Evolutionary conservation across 441 rosid species (phyloP), one percentile per base, ranked within the genome.

Genomic region (Kokia cookei): DNA sequence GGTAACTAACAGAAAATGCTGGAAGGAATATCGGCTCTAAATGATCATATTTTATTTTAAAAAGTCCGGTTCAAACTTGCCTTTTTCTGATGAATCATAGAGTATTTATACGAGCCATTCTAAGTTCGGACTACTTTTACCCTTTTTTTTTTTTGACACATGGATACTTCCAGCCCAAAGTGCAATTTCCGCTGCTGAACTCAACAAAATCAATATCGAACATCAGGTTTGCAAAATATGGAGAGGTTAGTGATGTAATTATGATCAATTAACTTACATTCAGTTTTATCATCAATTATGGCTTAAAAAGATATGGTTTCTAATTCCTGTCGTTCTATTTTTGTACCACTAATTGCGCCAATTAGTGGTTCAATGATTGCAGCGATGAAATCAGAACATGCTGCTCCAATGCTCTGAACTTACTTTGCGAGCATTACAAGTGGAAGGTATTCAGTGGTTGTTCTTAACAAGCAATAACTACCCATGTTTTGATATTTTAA

Each of bases 311-410:
- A 67, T 29, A 35, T 51, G 8, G 57, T 45, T 53, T 59, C 70
- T 82, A 35, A 81, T 72, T 8, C 69, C 32, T 37, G 54, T 37
- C 15, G n/a, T 48, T 29, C 29, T 61, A 8, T 68, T 72, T 7
- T 57, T 3, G 32, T 76, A 81, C 83, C 86, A 75, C 82, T 73
- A 65, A 76, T 82, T 80, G 77, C 67, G 5, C 42, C 78, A 40
- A 80, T 74, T 78, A 91, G 97, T 91, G 97, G 97, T 91, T 91
- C 77, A 74, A 87, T 63, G 92, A 91, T 74, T 82, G 91, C 90
- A 82, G 81, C 0, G 84, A 81, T 7, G 90, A 89, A 0, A 79
- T 91, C 45, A 80, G 84, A 81, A 37, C n/a, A 11, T 84, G 91
- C 43, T 91, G 97, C 71, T 82, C 86, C 59, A 17, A 47, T 71